Percentiles rank a stretch among this genome's conserved stretches.
These are phyloP conservation scores for Fonsecaea monophora DNA, from an alignment of 2,329 filamentous ascomycete genomes.

Conservation along the genomic window DNA sequence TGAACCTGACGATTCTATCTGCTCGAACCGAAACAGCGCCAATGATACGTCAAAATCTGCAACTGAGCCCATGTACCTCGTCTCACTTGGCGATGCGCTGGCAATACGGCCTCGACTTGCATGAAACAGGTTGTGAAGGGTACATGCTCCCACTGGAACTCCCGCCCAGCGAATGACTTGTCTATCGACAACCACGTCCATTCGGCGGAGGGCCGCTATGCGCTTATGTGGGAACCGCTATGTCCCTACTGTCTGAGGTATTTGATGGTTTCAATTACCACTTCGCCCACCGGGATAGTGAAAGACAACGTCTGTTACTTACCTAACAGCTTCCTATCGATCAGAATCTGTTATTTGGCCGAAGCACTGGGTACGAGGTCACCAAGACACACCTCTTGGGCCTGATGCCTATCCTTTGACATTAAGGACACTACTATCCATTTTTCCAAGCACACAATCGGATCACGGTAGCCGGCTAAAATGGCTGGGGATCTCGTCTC, in stretches of 20 bases:
- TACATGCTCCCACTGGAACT: neutral
- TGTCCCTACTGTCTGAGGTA: neutral
- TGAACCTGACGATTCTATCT: neutral
- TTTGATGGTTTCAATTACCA: neutral
- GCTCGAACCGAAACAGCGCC: neutral
- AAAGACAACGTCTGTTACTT: neutral
- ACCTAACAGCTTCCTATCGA: neutral
- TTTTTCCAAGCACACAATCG: neutral
- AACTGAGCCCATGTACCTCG: neutral
- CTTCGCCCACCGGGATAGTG: neutral
- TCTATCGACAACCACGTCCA: constrained; percentile 1
- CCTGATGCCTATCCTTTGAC: neutral
- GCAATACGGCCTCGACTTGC: neutral
- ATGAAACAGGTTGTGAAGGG: constrained; percentile 1
- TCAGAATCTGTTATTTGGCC: neutral
- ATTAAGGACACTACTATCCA: neutral
- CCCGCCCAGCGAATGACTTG: neutral
- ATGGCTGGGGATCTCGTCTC: neutral
- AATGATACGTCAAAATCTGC: neutral
- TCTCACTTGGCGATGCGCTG: constrained; percentile 4
- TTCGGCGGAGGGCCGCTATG: neutral
- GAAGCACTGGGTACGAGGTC: neutral
- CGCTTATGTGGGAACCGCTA: neutral
- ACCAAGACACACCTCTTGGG: neutral
- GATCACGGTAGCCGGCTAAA: neutral